Base-by-base conservation (phyloP, 441 rosid genomes). In the Bocquillonia castaneifolia region DNA sequence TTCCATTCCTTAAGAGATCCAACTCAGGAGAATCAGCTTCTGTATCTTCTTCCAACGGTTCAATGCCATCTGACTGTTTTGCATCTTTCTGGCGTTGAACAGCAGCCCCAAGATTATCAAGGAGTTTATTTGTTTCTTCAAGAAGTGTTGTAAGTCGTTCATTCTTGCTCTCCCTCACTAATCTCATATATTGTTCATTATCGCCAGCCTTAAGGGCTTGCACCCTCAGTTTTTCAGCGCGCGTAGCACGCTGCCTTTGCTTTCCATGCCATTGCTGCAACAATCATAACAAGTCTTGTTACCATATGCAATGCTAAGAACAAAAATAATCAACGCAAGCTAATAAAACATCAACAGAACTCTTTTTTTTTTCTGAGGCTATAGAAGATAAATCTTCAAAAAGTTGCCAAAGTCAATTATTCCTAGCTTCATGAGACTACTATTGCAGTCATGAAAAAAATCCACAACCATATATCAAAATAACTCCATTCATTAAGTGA, bases 141-240 rank as follows among this genome's bases (percentile, higher is more conserved):
- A 95, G 94, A 79, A 95, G 97, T 51, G 79, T 89, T 56, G 98
- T 95, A 58, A 95, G 80, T 53, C 99, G 81, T 79, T 92, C 97
- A 68, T 95, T 95, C 77, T 95, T 95, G 78, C 99, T 95, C 86
- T 95, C 97, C 87, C 92, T 95, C 32, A 95, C 99, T 71, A 95
- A 74, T 83, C 86, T 86, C 95, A 93, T 91, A 77, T 95, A 95
- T 67, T 96, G 95, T 83, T 91, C 99, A 75, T 95, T 96, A 77
- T 95, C 96, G 82, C 91, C 99, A 54, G 96, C 86, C 83, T 91
- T 95, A 73, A 95, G 85, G 66, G 99, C 99, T 81, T 89, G 92
- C 75, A 95, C 78, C 80, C 99, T 90, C 80, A 92, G 75, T 78
- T 92, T 95, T 84, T 95, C 99, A 68, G 97, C 97, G 66, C 99